Evolutionary conservation across 495 filamentous ascomycete species (phyloP).

Genomic region (Podospora sp.): DNA sequence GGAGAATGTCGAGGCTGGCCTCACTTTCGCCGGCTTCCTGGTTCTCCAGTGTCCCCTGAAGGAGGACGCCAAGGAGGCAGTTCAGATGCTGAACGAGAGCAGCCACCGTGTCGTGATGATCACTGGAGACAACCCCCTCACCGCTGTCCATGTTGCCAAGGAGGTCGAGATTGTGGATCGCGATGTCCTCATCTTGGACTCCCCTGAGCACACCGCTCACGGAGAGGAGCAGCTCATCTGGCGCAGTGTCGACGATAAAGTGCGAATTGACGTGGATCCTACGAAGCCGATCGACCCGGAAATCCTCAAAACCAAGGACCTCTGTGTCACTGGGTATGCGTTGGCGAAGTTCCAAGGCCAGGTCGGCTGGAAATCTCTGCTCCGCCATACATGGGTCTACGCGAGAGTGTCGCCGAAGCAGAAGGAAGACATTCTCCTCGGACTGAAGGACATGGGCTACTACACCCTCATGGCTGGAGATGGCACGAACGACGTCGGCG

Average conservation of each 20-base stretch:
- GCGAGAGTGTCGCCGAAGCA: conserved; percentile 97
- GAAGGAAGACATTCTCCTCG: conserved; percentile 97
- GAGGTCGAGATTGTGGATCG: conserved; percentile 98
- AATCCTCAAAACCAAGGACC: conserved; percentile 84
- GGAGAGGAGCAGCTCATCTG: conserved; percentile 84
- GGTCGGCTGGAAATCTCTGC: conserved; percentile 67
- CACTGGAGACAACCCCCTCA: conserved; percentile 96
- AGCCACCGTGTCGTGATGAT: conserved; percentile 99
- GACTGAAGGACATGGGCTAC: conserved; percentile 94
- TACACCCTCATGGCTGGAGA: conserved; percentile 99
- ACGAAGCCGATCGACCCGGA: conserved; percentile 76
- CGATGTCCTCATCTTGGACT: conserved; percentile 91
- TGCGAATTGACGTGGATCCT: conserved; percentile 84
- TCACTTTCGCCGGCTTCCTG: conserved; percentile 92
- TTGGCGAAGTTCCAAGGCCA: conserved; percentile 86
- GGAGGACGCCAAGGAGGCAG: conserved; percentile 90
- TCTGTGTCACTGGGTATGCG: conserved; percentile 96
- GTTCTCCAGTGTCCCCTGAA: conserved; percentile 95
- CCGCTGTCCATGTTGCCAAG: conserved; percentile 91
- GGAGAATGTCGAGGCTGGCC: conserved; percentile 83
- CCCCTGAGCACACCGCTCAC: conserved; percentile 80
- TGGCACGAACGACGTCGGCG: conserved; percentile 97
- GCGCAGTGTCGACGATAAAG: conserved; percentile 91
- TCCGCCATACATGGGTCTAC: conserved; percentile 95
- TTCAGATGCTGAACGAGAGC: conserved; percentile 97